Evolutionary conservation across 768 basidiomycete species (phyloP).

Genomic region (Suillus cothurnatus): DNA sequence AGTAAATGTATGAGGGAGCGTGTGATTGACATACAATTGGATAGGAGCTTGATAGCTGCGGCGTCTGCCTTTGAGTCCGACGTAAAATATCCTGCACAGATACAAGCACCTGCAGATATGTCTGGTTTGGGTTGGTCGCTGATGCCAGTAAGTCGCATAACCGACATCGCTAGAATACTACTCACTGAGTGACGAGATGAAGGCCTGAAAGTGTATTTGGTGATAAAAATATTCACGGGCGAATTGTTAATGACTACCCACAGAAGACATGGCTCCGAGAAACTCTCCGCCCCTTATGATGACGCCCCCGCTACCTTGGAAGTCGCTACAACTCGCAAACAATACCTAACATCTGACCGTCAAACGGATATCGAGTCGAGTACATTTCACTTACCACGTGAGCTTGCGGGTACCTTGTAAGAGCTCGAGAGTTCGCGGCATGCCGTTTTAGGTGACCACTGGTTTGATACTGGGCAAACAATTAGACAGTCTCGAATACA

Average conservation of each 20-base stretch:
- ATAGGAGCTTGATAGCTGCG: conserved; percentile 3
- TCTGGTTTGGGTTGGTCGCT: not conserved
- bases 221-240: not conserved
- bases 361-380: not conserved
- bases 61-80: conserved; percentile 3
- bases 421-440: not conserved
- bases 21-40: not conserved
- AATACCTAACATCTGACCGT: not conserved
- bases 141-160: conserved; percentile 7
- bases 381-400: not conserved
- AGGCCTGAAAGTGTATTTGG: not conserved
- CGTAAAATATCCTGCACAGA: conserved; percentile 1
- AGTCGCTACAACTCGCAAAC: conserved; percentile 2
- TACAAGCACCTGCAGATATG: not conserved
- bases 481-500: not conserved
- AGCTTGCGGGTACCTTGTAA: not conserved
- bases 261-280: conserved; percentile 5
- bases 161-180: not conserved
- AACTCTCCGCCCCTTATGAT: conserved; percentile 6
- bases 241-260: not conserved
- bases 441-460: not conserved
- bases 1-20: no score
- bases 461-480: not conserved
- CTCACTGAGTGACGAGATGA: conserved; percentile 6
- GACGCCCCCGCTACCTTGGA: conserved; percentile 1